Conservation (phyloP, 2,329 filamentous ascomycete genomes). For the Aspergillus eucalypticola region DNA sequence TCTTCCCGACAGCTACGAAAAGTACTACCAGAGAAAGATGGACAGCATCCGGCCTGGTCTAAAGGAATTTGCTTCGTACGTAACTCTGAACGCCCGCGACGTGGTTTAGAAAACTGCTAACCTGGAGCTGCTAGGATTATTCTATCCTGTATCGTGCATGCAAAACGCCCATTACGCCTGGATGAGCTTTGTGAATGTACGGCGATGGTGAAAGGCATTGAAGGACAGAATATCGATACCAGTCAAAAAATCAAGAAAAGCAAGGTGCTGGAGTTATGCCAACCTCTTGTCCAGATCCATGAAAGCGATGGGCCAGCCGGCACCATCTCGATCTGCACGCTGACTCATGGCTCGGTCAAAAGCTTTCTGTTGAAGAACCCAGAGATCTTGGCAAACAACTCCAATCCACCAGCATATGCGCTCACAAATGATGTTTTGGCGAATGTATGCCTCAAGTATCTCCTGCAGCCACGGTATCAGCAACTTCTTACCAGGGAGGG, state of each 20-base stretch:
- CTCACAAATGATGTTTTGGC: neutral
- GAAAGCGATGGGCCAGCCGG: neutral
- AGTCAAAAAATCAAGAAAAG: constrained; percentile 1
- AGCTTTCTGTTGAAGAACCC: constrained; percentile 9
- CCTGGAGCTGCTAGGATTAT: neutral
- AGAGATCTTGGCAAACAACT: neutral
- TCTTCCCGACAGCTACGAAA: constrained; percentile 1
- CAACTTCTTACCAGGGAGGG: neutral
- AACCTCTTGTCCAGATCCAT: constrained; percentile 2
- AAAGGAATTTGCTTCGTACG: neutral
- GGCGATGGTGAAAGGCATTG: neutral
- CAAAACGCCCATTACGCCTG: neutral
- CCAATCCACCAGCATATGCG: neutral
- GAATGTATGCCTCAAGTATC: constrained; percentile 3
- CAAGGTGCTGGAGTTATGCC: neutral
- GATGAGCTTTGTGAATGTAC: constrained; percentile 7
- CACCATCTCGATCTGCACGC: neutral
- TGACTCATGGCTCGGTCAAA: constrained; percentile 2
- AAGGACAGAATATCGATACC: neutral
- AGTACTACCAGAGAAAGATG: constrained; percentile 5
- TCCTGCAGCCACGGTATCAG: constrained; percentile 5
- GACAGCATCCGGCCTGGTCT: constrained; percentile 2
- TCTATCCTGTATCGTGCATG: constrained; percentile 1
- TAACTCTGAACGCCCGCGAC: neutral
- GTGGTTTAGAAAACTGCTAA: neutral